Percentiles rank a stretch among this genome's conserved stretches.
phyloP scores from a whole-genome alignment of 2,329 filamentous ascomycete genomes.

The Colletotrichum echinochloae region DNA sequence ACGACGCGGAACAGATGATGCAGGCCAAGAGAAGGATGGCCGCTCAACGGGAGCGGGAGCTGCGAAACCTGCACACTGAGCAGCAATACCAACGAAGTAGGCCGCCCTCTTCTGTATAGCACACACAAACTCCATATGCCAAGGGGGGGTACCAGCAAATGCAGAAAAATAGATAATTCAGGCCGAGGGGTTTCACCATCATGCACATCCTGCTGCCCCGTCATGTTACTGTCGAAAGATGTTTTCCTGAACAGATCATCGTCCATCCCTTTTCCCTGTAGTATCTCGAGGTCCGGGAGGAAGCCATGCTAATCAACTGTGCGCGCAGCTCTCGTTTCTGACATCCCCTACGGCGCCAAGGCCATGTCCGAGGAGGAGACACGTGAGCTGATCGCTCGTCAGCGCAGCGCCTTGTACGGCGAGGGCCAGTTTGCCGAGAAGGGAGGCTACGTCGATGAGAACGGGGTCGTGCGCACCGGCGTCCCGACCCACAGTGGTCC shows the following conservation, averaged over 20 bases:
- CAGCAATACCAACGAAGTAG: slow-evolving; percentile 99
- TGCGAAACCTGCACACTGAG: slow-evolving; percentile 99
- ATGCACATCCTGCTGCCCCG: slow-evolving; percentile 41
- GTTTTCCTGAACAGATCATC: slow-evolving; percentile 36
- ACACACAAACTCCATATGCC: slow-evolving; percentile 60
- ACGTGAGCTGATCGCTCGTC: slow-evolving; percentile 93
- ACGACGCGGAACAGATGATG: slow-evolving; percentile 97
- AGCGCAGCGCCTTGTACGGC: slow-evolving; percentile 94
- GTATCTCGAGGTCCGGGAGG: slow-evolving; percentile 33
- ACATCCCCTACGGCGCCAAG: slow-evolving; percentile 67
- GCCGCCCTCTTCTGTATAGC: slow-evolving; percentile 82
- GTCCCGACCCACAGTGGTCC: slow-evolving; percentile 74
- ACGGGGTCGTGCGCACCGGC: slow-evolving; percentile 70
- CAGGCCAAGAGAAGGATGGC: slow-evolving; percentile 99
- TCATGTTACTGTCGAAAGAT: slow-evolving; percentile 42
- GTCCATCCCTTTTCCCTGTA: slow-evolving; percentile 36
- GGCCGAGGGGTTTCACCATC: slow-evolving; percentile 41
- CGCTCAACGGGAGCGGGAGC: slow-evolving; percentile 97
- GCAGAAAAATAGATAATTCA: slow-evolving; percentile 52
- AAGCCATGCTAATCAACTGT: slow-evolving; percentile 39
- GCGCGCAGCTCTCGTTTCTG: slow-evolving; percentile 40
- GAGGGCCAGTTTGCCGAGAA: slow-evolving; percentile 77
- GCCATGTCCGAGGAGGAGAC: slow-evolving; percentile 95
- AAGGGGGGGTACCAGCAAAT: slow-evolving; percentile 49
- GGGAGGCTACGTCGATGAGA: slow-evolving; percentile 76